Base-by-base conservation (phyloP, 257 asterid species). In the Nicotiana noctiflora region DNA sequence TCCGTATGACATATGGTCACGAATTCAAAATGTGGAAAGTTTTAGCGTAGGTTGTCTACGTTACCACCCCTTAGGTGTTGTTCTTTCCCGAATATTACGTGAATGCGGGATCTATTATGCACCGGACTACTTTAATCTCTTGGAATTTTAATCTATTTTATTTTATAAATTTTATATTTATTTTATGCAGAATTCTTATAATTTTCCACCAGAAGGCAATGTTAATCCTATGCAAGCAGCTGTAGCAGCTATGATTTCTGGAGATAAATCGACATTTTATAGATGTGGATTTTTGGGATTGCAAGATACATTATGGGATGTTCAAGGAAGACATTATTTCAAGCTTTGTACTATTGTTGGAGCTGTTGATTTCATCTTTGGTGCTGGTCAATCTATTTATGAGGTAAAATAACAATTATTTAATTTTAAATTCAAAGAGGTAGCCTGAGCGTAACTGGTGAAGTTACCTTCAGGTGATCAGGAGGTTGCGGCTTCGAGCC, bases 311-410 rank as follows among this genome's bases (percentile, higher is more conserved):
- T 1, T 83, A 7, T 79, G 75, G 59, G 85, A 83, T 29, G 76
- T 34, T 19, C 17, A 61, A 17, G 85, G 85, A 49, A 70, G 53
- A 8, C 85, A 82, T 27, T 79, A 77, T 55, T 83, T 78, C 53
- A 83, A 79, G 19, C 57, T 25, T 18, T 83, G 85, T 27, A 65
- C 21, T 11, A 79, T 83, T 19, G 75, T 53, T 2, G 85, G 85
- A 27, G 79, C 83, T 4, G 76, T 83, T 70, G 85, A 83, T 68
- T 83, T 83, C 80, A 79, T 83, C 68, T 83, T 83, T 78, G 85
- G 85, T 44, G 27, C 29, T 68, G 85, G 82, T 18, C 79, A 83
- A 60, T 78, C 85, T 1, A 57, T 83, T 8, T 83, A 78, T 13
- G 76, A 77, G 75, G 84, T 81, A 53, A 70, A 3, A 40, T 5